phyloP scores from a whole-genome alignment of 441 rosid species.

The Erysimum cheiri region DNA sequence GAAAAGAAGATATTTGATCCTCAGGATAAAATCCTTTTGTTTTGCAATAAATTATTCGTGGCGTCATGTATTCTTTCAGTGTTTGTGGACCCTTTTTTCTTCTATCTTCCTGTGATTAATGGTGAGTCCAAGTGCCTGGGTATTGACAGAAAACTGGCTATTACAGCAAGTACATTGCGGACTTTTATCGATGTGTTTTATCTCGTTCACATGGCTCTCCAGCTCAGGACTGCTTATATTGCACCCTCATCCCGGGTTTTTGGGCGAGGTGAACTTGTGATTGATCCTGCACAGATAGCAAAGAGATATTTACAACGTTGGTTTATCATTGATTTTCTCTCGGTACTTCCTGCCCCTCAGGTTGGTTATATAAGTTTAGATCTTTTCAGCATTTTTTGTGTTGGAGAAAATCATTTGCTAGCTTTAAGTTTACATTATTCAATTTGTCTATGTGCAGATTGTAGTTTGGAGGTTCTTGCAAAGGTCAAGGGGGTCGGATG shows the following conservation, averaged over 20 bases:
- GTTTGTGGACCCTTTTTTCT: constrained; percentile 89
- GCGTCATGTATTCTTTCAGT: constrained; percentile 87
- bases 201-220: constrained; percentile 89
- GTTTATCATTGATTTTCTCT: constrained; percentile 87
- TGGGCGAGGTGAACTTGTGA: constrained; percentile 97
- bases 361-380: constrained; percentile 45
- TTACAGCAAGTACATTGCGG: constrained; percentile 71
- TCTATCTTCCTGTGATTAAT: constrained; percentile 83
- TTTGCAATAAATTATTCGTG: constrained; percentile 79
- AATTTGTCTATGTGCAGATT: constrained; percentile 56
- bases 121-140: constrained; percentile 61
- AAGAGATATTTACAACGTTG: constrained; percentile 74
- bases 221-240: constrained; percentile 92
- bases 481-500: constrained; percentile 81
- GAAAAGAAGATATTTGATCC: constrained; percentile 95
- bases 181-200: constrained; percentile 82
- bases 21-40: constrained; percentile 82
- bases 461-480: constrained; percentile 86
- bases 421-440: constrained; percentile 8
- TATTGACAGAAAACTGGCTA: constrained; percentile 79
- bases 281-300: constrained; percentile 88
- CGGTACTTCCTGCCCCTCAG: constrained; percentile 92
- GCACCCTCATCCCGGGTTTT: constrained; percentile 97
- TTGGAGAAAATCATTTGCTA: neutral
- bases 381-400: constrained; percentile 1